Conservation (phyloP, 108 stramenopile species). For the Stephanodiscus minutulus region DNA sequence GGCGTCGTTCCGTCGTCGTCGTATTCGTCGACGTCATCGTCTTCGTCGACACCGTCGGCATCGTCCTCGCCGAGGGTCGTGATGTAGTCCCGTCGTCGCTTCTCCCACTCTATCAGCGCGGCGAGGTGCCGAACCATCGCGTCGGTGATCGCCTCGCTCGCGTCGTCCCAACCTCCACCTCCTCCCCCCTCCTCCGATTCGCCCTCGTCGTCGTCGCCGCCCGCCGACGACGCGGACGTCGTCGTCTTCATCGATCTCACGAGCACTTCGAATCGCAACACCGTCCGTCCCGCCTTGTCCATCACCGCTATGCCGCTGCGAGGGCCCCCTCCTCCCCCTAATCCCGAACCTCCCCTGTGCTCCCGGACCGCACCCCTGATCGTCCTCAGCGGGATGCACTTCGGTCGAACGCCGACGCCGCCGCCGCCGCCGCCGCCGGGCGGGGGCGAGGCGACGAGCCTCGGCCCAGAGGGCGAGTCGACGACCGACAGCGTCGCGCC, state of each 20-base stretch:
- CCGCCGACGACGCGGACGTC: neutral
- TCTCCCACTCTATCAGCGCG: constrained; percentile 76
- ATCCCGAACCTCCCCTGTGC: too few species aligned
- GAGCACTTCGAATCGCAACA: constrained; percentile 24
- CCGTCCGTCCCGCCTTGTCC: neutral
- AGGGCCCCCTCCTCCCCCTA: too few species aligned
- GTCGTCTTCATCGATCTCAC: constrained; percentile 1
- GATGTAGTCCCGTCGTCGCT: constrained; percentile 52
- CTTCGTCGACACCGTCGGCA: constrained; percentile 9
- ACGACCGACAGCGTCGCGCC: constrained; percentile 23
- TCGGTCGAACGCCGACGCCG: neutral
- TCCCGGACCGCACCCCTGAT: too few species aligned
- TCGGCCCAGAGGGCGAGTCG: constrained; percentile 58
- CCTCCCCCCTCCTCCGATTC: constrained; percentile 26
- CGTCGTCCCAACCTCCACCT: constrained; percentile 27
- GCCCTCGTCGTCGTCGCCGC: neutral
- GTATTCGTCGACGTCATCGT: constrained; percentile 26
- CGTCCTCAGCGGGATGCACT: too few species aligned
- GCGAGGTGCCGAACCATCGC: constrained; percentile 54
- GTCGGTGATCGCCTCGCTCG: constrained; percentile 46
- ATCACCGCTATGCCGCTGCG: too few species aligned
- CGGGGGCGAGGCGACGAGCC: constrained; percentile 52
- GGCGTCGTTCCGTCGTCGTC: constrained; percentile 34
- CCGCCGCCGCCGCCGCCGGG: neutral
- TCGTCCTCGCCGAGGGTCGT: constrained; percentile 32